These are phyloP conservation scores for Hyaloscypha variabilis DNA, from an alignment of 495 filamentous ascomycete genomes.

Conservation along the genomic window DNA sequence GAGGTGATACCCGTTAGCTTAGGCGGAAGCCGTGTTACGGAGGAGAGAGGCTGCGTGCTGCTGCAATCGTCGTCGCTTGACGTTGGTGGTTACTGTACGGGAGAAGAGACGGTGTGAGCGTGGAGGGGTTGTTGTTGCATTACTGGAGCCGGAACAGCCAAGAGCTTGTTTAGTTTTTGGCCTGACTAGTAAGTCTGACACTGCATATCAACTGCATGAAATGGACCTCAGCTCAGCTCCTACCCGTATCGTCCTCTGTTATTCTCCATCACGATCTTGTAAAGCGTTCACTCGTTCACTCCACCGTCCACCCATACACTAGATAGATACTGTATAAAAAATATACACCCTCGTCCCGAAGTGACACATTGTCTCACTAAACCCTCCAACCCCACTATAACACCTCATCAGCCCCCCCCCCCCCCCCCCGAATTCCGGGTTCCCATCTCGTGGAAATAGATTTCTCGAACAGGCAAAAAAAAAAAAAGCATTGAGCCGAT, in stretches of 20 bases:
- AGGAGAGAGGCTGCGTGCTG: neutral
- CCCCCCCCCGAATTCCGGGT: slow-evolving; percentile 13
- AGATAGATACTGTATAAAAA: slow-evolving; percentile 4
- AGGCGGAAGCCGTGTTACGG: neutral
- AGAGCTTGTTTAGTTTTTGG: neutral
- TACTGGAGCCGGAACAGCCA: neutral
- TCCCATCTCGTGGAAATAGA: neutral
- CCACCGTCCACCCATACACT: neutral
- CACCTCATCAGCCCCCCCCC: slow-evolving; percentile 13
- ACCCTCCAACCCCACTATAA: neutral
- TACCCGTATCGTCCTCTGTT: neutral
- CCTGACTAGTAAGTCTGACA: neutral
- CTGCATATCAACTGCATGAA: neutral
- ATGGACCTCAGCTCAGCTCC: neutral
- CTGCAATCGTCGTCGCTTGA: neutral
- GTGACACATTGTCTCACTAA: slow-evolving; percentile 1
- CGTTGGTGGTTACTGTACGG: neutral
- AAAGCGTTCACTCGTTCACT: neutral
- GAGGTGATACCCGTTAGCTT: neutral
- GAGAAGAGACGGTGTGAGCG: neutral
- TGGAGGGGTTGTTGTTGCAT: neutral
- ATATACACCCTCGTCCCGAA: slow-evolving; percentile 1
- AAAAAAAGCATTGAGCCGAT: slow-evolving; percentile 17
- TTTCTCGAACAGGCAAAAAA: slow-evolving; percentile 6
- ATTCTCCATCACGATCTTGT: neutral